A percentile compares a stretch with the other conserved stretches of the same genome.
Evolutionary conservation across 202 grass and related monocot genomes (phyloP).

Genomic region (Schoenoplectus triqueter): DNA sequence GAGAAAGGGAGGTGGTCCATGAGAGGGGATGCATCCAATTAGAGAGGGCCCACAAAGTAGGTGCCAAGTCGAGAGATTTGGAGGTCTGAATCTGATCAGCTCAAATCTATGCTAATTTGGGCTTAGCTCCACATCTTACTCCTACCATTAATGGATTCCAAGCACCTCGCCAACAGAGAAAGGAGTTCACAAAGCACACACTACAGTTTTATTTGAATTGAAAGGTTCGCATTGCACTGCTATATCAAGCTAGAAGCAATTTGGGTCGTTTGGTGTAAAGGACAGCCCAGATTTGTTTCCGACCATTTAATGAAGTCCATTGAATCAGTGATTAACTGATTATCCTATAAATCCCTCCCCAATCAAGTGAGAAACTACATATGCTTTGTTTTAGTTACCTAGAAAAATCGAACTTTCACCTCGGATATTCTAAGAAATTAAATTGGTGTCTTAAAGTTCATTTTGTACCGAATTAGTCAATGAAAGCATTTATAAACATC

Average conservation of each 20-base stretch:
- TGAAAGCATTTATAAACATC: not conserved
- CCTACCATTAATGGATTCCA: constrained; percentile 6
- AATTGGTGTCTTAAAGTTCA: not conserved
- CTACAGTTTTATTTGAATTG: not conserved
- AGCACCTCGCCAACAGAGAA: not conserved
- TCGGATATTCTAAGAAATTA: not conserved
- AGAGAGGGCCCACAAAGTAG: constrained; percentile 31
- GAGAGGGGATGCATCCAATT: constrained; percentile 20
- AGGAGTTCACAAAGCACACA: not conserved
- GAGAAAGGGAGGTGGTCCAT: constrained; percentile 32
- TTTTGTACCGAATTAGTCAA: not conserved
- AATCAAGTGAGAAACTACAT: not conserved
- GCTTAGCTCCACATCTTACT: constrained; percentile 9
- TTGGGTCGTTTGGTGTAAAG: not conserved
- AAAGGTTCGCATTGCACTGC: not conserved
- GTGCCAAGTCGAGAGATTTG: constrained; percentile 35
- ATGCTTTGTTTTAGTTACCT: not conserved
- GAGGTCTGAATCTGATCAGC: constrained; percentile 30
- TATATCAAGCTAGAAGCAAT: not conserved
- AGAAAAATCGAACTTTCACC: not conserved
- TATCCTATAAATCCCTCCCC: not conserved
- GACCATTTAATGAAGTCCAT: not conserved
- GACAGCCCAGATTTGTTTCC: not conserved
- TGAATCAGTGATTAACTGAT: not conserved
- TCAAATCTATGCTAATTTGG: constrained; percentile 31